These are phyloP conservation scores for Luffa acutangula DNA, from an alignment of 306 rosid species.

Conservation along the genomic window DNA sequence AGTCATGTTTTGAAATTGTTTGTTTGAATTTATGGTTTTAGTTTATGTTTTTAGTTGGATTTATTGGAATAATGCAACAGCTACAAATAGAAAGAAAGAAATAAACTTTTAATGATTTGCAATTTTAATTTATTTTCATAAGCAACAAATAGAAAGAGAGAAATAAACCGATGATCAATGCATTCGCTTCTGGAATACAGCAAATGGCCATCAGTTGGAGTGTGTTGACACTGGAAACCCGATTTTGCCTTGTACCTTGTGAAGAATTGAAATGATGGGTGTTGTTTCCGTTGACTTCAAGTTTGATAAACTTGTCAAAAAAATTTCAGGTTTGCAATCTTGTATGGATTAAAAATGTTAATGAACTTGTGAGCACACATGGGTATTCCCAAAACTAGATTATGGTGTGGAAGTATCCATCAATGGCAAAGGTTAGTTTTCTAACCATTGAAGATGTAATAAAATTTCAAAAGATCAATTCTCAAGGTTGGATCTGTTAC, in stretches of 20 bases:
- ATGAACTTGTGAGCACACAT: constrained; percentile 90
- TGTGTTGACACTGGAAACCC: constrained; percentile 90
- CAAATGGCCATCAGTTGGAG: constrained; percentile 88
- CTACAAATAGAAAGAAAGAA: too few relatives aligned
- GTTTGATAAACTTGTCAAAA: background rate
- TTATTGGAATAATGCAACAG: too few relatives aligned
- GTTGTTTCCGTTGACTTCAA: background rate
- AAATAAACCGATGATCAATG: constrained; percentile 71
- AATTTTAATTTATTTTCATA: too few relatives aligned
- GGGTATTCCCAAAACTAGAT: constrained; percentile 97
- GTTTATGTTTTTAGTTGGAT: too few relatives aligned
- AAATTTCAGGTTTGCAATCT: constrained; percentile 81
- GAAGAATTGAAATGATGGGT: background rate
- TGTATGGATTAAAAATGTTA: constrained; percentile 94
- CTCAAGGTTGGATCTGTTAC: background rate
- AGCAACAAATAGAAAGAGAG: too few relatives aligned
- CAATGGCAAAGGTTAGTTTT: constrained; percentile 53
- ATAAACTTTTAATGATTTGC: too few relatives aligned
- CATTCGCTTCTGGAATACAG: constrained; percentile 96
- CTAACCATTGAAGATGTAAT: background rate
- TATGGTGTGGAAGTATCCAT: constrained; percentile 99
- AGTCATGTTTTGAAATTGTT: too few relatives aligned
- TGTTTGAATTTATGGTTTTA: too few relatives aligned
- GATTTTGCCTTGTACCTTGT: constrained; percentile 22
- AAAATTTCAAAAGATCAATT: background rate